Evolutionary conservation across 805 yeast species (phyloP), one percentile per base, ranked within the genome.

Genomic region (Cyberlindnera saturnus): DNA sequence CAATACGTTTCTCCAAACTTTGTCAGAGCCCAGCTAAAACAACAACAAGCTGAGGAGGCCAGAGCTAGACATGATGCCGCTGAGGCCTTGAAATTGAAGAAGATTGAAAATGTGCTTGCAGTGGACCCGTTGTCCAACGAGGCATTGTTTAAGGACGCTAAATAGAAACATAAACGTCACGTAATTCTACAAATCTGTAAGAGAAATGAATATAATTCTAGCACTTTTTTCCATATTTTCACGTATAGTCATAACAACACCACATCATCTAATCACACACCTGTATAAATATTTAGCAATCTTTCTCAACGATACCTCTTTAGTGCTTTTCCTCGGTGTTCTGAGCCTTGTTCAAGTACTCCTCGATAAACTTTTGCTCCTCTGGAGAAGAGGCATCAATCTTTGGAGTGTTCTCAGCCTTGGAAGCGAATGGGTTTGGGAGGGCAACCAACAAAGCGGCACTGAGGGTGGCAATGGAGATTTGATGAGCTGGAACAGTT

Each of bases 1-100:
- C 93, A 91, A 66, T 93, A 86, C 65, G 96, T 93, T 38, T 86
- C 96, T 47, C 99, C 99, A 51, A 93, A 93, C 73, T 80, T 86
- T 47, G 91, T 84, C 33, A 85, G 99, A 71, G 87, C 99, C 11
- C 96, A 90, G 71, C 48, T 74, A 51, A 86, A 79, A 63, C 85
- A 82, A 55, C 77, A 84, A 60, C 81, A 84, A 43, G 97, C 97
- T 3, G 77, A 73, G 41, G 81, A 80, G 52, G 96, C 96, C 36
- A 75, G 73, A 51, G 65, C 78, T 32, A 81, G 98, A 67, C 77
- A 84, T 40, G 90, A 86, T 40, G 87, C 86, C 46, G 86, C 95
- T 7, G 68, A 76, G 47, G 81, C 83, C 52, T 74, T 86, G 64
- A 87, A 86, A 69, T 61, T 86, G 52, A 83, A 78, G 65, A 78